Evolutionary conservation across 257 asterid species (phyloP).

Genomic region (Solanum paucissectum): DNA sequence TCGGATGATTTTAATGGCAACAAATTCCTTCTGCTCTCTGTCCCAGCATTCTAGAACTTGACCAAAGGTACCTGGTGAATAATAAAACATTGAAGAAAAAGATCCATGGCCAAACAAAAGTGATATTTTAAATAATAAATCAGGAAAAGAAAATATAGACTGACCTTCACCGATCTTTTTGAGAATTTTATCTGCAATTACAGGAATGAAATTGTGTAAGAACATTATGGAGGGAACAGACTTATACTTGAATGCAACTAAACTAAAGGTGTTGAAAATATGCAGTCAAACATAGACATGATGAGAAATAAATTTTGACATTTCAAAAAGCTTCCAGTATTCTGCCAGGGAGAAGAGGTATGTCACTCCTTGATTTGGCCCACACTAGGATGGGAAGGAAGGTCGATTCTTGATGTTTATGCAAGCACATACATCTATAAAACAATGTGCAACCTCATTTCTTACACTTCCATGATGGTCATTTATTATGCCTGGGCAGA

Average conservation of each 20-base stretch:
- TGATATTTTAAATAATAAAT: not conserved
- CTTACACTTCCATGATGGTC: not conserved
- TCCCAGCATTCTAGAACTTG: conserved; percentile 55
- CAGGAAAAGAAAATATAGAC: not conserved
- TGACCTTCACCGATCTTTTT: conserved; percentile 46
- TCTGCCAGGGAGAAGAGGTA: not conserved
- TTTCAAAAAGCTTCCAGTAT: not conserved
- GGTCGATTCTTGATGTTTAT: not conserved
- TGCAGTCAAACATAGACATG: not conserved
- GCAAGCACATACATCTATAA: not conserved
- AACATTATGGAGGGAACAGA: not conserved
- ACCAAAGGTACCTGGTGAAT: conserved; percentile 37
- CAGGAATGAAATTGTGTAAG: conserved; percentile 5
- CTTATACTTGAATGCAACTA: not conserved
- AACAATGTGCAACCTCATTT: not conserved
- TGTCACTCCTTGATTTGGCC: not conserved
- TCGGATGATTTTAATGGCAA: conserved; percentile 40
- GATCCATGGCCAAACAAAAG: not conserved
- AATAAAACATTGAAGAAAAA: not conserved
- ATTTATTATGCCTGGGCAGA: not conserved
- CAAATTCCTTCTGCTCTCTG: conserved; percentile 30
- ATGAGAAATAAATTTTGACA: not conserved
- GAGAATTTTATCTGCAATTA: conserved; percentile 42
- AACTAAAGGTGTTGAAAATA: not conserved
- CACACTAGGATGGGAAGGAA: not conserved